Evolutionary conservation across 2,329 filamentous ascomycete species (phyloP), one percentile per base, ranked within the genome.

Genomic region (Dothistroma septosporum): DNA sequence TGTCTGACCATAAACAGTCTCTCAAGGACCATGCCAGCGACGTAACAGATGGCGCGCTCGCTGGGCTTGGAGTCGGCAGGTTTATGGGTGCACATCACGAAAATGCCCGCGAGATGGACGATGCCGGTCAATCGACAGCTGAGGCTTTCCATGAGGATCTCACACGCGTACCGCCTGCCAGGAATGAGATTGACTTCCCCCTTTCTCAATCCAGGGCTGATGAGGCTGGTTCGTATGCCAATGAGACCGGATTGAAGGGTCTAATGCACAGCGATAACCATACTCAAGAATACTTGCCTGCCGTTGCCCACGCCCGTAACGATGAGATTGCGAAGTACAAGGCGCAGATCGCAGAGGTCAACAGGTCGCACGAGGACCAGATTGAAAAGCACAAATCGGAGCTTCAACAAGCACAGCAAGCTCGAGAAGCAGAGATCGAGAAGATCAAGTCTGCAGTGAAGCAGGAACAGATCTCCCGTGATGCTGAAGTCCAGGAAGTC

Each of bases 31-130:
- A 63, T 33, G 69, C 72, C 21, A 69, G 64, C 31, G 69, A 71
- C 22, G 64, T 70, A n/a, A 68, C 69, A 46, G 71, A 70, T 11
- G 72, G 71, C 22, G 68, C 71, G 24, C 58, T 74, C 14, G 71
- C 72, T 57, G 73, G 73, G n/a, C 69, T 72, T 49, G 74, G 73
- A 8, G 65, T 76, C 46, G 72, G 71, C 28, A 66, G 67, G 53
- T 41, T 67, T 2, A 19, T 68, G 16, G 62, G 59, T n/a, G 44
- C 54, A 31, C 61, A 62, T 9, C 41, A 60, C 11, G 53, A 63
- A 6, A 33, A 61, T 14, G 54, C 58, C 4, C 47, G 56, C 21
- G 60, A 60, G 16, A 31, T 44, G 11, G 54, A 47, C 21, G 35
- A 24, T 55, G 22, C 35, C 14, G 48, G 50, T 28, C 41, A 53